phyloP scores from a whole-genome alignment of 2,329 filamentous ascomycete genomes.

The Drechslera avenae region DNA sequence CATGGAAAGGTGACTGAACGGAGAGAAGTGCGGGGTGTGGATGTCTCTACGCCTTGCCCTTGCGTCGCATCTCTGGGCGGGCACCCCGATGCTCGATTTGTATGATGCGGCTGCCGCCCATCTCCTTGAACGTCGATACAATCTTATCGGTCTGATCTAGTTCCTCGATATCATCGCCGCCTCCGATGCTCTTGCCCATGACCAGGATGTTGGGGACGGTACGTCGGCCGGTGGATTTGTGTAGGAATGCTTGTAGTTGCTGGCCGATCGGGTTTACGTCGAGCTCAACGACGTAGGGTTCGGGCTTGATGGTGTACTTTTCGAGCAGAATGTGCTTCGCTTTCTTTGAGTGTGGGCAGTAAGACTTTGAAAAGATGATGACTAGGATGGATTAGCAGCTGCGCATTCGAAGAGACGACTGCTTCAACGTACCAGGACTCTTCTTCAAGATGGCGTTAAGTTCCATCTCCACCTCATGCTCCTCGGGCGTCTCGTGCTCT shows the following conservation, averaged over 20 bases:
- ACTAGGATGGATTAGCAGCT: constrained; percentile 59
- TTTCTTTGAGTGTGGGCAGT: constrained; percentile 83
- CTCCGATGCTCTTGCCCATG: constrained; percentile 86
- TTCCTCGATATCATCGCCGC: constrained; percentile 80
- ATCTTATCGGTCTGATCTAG: constrained; percentile 68
- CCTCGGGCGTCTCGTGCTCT: constrained; percentile 60
- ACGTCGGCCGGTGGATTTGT: constrained; percentile 73
- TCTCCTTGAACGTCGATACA: constrained; percentile 70
- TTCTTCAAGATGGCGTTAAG: constrained; percentile 81
- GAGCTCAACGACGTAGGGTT: constrained; percentile 87
- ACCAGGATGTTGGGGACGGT: constrained; percentile 94
- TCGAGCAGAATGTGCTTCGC: constrained; percentile 86
- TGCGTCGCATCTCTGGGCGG: constrained; percentile 15
- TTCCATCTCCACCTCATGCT: constrained; percentile 70
- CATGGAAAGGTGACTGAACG: not conserved
- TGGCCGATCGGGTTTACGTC: constrained; percentile 78
- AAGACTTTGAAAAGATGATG: constrained; percentile 94
- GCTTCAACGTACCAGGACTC: constrained; percentile 68
- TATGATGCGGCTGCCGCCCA: constrained; percentile 71
- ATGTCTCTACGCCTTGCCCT: constrained; percentile 8
- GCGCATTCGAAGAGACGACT: not conserved
- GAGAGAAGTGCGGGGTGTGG: not conserved
- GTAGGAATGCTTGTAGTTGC: constrained; percentile 73
- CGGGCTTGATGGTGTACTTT: constrained; percentile 80
- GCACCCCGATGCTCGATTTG: constrained; percentile 32